Evolutionary conservation across 2,329 filamentous ascomycete genomes (phyloP).

Genomic region (Talaromyces pinophilus): DNA sequence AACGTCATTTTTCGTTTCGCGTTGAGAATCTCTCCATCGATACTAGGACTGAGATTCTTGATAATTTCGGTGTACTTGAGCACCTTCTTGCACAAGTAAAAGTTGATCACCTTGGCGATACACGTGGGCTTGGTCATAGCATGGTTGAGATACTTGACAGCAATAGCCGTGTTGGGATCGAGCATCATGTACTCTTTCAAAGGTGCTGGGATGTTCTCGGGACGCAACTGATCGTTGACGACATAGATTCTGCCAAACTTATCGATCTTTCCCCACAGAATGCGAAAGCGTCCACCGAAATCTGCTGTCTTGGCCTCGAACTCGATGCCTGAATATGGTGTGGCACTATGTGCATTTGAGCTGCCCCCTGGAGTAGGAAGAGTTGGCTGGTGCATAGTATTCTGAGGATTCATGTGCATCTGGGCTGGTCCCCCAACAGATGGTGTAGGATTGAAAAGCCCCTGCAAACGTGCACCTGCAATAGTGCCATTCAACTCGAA

Average conservation of each 20-base stretch:
- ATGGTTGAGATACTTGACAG: constrained; percentile 29
- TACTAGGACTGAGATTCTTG: constrained; percentile 29
- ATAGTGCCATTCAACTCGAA: background rate
- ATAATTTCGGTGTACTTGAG: constrained; percentile 29
- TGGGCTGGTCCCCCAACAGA: background rate
- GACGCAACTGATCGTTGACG: background rate
- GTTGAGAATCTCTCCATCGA: constrained; percentile 29
- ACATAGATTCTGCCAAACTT: constrained; percentile 22
- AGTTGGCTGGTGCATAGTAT: background rate
- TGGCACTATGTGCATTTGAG: background rate
- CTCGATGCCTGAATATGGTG: background rate
- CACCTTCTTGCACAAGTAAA: constrained; percentile 29
- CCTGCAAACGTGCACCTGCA: constrained; percentile 6
- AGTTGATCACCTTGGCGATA: constrained; percentile 35
- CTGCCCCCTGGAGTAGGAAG: background rate
- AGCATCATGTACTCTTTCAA: constrained; percentile 28
- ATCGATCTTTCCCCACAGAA: constrained; percentile 26
- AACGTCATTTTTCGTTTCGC: constrained; percentile 26
- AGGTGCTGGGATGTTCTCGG: background rate
- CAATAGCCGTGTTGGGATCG: constrained; percentile 23
- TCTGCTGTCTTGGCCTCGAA: constrained; percentile 11
- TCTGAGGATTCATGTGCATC: background rate
- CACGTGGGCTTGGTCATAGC: constrained; percentile 28
- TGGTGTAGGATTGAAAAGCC: constrained; percentile 4
- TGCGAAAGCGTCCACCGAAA: constrained; percentile 18